A percentile compares a stretch with the other conserved stretches of the same genome.
phyloP scores from a whole-genome alignment of 495 filamentous ascomycete genomes.

The Pseudotulostoma volvatum region DNA sequence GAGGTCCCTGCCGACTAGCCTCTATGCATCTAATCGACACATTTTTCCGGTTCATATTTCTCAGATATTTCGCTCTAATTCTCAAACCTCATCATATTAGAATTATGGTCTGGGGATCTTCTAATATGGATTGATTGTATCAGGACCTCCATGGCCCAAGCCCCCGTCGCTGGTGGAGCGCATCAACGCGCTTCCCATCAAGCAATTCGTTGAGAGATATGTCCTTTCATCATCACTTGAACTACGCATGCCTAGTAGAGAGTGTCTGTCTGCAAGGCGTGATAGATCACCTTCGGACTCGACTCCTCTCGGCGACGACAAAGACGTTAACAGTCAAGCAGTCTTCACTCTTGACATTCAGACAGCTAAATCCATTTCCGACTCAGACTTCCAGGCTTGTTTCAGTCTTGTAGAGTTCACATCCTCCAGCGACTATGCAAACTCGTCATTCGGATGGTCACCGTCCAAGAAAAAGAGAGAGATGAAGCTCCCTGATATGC shows the following conservation, averaged over 20 bases:
- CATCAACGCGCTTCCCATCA: slow-evolving; percentile 22
- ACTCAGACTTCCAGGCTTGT: slow-evolving; percentile 44
- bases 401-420: slow-evolving; percentile 57
- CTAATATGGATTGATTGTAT: too few relatives aligned
- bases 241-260: slow-evolving; percentile 2
- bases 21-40: background rate
- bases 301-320: background rate
- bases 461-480: slow-evolving; percentile 50
- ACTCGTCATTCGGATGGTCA: slow-evolving; percentile 52
- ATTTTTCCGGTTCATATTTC: background rate
- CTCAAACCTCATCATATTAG: background rate
- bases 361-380: slow-evolving; percentile 28
- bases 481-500: slow-evolving; percentile 57
- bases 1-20: background rate
- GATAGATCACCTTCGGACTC: too few relatives aligned
- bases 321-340: background rate
- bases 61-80: background rate
- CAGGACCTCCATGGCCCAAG: slow-evolving; percentile 1
- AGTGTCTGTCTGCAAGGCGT: background rate
- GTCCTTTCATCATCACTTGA: slow-evolving; percentile 9
- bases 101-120: background rate
- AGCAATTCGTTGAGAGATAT: slow-evolving; percentile 19
- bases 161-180: slow-evolving; percentile 24
- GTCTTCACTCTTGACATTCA: slow-evolving; percentile 20
- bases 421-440: slow-evolving; percentile 46